These are phyloP conservation scores for Alternaria triticina DNA, from an alignment of 2,329 filamentous ascomycete genomes.

Conservation along the genomic window DNA sequence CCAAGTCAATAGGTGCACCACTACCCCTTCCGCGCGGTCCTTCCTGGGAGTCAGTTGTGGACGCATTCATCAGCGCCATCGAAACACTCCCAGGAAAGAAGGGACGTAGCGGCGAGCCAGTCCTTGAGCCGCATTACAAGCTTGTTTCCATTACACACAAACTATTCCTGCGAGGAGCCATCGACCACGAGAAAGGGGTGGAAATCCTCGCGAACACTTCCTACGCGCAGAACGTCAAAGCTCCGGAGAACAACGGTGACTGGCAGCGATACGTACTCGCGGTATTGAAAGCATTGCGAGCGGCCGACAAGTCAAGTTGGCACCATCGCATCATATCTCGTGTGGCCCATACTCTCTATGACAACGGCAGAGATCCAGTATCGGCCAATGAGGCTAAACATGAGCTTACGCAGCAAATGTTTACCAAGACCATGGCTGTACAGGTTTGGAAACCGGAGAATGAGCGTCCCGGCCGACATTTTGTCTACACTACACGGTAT, in stretches of 20 bases:
- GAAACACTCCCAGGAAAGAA: constrained; percentile 66
- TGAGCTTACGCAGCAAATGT: constrained; percentile 82
- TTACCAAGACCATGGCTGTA: constrained; percentile 93
- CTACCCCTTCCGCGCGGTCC: constrained; percentile 28
- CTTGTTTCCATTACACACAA: constrained; percentile 84
- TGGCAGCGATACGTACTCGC: constrained; percentile 69
- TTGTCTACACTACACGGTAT: constrained; percentile 89
- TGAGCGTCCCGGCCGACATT: constrained; percentile 83
- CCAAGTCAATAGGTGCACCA: constrained; percentile 38
- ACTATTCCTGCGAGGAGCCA: constrained; percentile 64
- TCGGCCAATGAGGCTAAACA: constrained; percentile 70
- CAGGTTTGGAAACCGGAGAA: constrained; percentile 95
- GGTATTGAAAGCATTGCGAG: constrained; percentile 65
- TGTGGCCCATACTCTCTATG: constrained; percentile 68
- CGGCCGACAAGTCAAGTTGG: constrained; percentile 91
- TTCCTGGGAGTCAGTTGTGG: constrained; percentile 57
- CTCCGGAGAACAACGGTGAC: constrained; percentile 57
- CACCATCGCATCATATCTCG: constrained; percentile 89
- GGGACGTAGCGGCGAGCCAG: constrained; percentile 72
- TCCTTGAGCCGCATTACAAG: constrained; percentile 93
- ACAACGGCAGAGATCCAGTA: constrained; percentile 59
- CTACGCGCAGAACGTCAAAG: constrained; percentile 60
- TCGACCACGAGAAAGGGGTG: constrained; percentile 55
- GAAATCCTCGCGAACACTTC: constrained; percentile 60
- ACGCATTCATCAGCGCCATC: constrained; percentile 65